phyloP scores from a whole-genome alignment of 2,329 filamentous ascomycete species.

The Botrytis sinoallii region DNA sequence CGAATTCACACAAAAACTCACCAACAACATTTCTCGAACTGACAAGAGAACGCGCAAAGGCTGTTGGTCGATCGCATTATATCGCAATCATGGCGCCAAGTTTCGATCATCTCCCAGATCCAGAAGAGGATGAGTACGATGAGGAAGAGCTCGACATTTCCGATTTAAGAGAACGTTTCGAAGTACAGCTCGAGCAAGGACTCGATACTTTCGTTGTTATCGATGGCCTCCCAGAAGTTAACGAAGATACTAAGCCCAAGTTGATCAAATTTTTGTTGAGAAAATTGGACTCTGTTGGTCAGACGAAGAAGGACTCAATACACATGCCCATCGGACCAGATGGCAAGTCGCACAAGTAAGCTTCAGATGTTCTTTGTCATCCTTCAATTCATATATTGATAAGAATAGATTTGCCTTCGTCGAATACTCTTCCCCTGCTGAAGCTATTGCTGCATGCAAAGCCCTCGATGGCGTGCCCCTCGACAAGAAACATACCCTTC shows the following conservation, averaged over 20 bases:
- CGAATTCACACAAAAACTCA: constrained; percentile 21
- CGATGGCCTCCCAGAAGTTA: constrained; percentile 88
- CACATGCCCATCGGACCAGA: constrained; percentile 92
- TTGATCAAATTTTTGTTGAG: constrained; percentile 93
- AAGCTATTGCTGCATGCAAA: constrained; percentile 86
- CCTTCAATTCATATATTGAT: constrained; percentile 9
- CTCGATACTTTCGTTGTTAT: constrained; percentile 95
- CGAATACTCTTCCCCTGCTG: constrained; percentile 86
- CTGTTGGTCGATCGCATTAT: constrained; percentile 20
- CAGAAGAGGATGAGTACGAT: constrained; percentile 80
- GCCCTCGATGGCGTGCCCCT: constrained; percentile 81
- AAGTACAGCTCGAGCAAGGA: constrained; percentile 92
- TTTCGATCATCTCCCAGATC: constrained; percentile 89
- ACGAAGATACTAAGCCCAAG: constrained; percentile 87
- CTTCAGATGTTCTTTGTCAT: constrained; percentile 26
- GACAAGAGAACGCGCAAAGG: constrained; percentile 19
- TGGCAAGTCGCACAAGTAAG: constrained; percentile 81
- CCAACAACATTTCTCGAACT: constrained; percentile 13
- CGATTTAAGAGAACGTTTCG: constrained; percentile 89
- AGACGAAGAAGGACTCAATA: constrained; percentile 79
- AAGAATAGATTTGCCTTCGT: constrained; percentile 83
- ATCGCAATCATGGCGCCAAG: constrained; percentile 77
- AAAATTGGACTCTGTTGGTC: constrained; percentile 84
- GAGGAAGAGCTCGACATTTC: constrained; percentile 95
- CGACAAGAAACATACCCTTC: constrained; percentile 94